These are phyloP conservation scores for Nitzschia inconspicua DNA, from an alignment of 108 stramenopile genomes.

Conservation along the genomic window DNA sequence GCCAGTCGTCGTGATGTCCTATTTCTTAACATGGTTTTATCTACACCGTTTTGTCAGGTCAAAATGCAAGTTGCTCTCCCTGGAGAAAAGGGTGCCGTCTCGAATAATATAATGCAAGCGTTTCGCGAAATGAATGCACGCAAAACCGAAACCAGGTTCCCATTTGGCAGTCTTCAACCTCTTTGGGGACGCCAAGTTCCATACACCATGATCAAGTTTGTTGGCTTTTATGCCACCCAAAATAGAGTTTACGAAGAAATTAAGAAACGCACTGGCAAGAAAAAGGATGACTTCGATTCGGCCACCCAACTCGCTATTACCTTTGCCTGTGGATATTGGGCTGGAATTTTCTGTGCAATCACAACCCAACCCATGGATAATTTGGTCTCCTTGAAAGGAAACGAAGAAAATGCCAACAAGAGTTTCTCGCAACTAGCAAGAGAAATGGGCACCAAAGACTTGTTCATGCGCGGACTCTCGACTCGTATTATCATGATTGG, in stretches of 20 bases:
- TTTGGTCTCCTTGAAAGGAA: constrained; percentile 14
- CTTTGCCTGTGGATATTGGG: constrained; percentile 20
- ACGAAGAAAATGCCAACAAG: constrained; percentile 8
- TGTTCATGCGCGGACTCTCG: constrained; percentile 13
- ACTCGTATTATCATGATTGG: constrained; percentile 28
- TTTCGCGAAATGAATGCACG: constrained; percentile 8
- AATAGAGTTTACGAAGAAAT: constrained; percentile 7
- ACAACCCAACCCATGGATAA: constrained; percentile 20
- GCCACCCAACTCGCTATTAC: constrained; percentile 26
- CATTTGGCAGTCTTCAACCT: constrained; percentile 18
- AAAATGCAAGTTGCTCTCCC: constrained; percentile 17
- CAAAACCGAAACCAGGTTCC: constrained; percentile 14
- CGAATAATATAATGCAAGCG: background rate
- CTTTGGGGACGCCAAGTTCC: constrained; percentile 27
- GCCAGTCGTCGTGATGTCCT: background rate
- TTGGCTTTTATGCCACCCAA: constrained; percentile 9
- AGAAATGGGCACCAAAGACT: constrained; percentile 11
- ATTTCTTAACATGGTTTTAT: background rate
- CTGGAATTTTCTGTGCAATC: constrained; percentile 20
- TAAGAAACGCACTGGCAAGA: background rate
- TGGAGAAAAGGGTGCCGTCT: background rate
- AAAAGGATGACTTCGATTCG: constrained; percentile 9
- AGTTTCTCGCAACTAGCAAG: constrained; percentile 2
- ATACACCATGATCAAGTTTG: constrained; percentile 24
- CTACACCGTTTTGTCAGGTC: background rate